phyloP scores from a whole-genome alignment of 2,329 filamentous ascomycete species.

The Fusarium drepaniforme region DNA sequence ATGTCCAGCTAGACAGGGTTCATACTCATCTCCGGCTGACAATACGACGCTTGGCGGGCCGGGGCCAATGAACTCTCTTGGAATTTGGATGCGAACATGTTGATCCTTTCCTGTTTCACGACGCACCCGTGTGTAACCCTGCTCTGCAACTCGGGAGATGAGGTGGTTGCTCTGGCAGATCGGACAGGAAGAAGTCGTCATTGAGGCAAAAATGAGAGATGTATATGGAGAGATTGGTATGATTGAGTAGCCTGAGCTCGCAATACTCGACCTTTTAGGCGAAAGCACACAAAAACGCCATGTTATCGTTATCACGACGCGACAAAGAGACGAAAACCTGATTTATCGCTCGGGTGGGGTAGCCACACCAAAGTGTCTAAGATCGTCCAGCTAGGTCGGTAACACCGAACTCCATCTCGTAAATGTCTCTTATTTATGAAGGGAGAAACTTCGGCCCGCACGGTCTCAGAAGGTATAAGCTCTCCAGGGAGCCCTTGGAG shows the following conservation, averaged over 20 bases:
- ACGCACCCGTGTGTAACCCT: constrained; percentile 5
- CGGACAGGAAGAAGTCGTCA: background rate
- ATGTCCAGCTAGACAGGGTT: background rate
- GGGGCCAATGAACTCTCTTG: background rate
- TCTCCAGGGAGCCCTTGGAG: background rate
- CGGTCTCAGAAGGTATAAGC: constrained; percentile 12
- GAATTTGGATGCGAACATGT: background rate
- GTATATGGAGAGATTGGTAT: background rate
- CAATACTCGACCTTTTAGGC: background rate
- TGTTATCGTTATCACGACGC: background rate
- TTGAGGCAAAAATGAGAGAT: background rate
- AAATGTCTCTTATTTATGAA: background rate
- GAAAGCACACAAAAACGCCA: background rate
- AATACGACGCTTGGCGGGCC: background rate
- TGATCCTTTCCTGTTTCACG: constrained; percentile 13
- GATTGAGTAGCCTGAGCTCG: background rate
- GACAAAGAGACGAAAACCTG: constrained; percentile 4
- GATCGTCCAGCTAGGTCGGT: constrained; percentile 16
- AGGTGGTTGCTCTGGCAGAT: background rate
- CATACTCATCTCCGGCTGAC: background rate
- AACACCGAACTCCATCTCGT: constrained; percentile 9
- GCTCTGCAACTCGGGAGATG: constrained; percentile 4
- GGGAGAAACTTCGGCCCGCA: constrained; percentile 32
- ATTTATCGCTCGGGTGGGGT: constrained; percentile 19
- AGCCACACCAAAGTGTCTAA: constrained; percentile 19